Evolutionary conservation across 371 early-diverging fungal genomes (phyloP), one percentile per base, ranked within the genome.

Genomic region (Capillidium heterosporum): DNA sequence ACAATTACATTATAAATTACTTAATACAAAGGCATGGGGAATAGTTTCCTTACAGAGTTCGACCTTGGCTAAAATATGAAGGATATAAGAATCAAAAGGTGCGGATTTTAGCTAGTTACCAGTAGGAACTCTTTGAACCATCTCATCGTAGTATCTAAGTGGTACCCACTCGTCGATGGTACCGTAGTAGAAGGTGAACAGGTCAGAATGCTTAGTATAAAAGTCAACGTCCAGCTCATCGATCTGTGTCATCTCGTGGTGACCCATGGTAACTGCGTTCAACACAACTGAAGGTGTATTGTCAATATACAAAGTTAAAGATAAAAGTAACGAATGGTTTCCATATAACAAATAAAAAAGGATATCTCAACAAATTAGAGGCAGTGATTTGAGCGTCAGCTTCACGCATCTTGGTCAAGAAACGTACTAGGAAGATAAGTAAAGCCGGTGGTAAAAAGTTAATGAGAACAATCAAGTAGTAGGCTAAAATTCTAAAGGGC

Each of bases 161-260:
- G 53, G 53, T 32, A 24, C 53, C 53, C 53, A 53, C 10, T 39
- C 39, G 19, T 53, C 53, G 1, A n/a, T 39, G n/a, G 8, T 23
- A 11, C 53, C 53, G 39, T 53, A 53, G 23, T 53, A 53, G 53
- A 53, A 17, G 10, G 53, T 53, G 19, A 53, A 53, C 53, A 27
- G 21, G 15, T 53, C 39, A 11, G 11, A n/a, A 53, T 53, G 21
- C 35, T 40, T 31, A 7, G 23, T 39, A 35, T 53, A 53, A 40
- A 53, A 53, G 3, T 53, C 35, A n/a, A 32, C 0, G 19, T 53
- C 39, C 11, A 53, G 15, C 2, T 53, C 35, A 53, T 31, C 21
- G 15, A 53, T 53, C 29, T 53, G 35, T 3, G 19, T 39, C 53
- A 53, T 53, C 24, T 53, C 53, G 17, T 53, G n/a, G 35, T 35